These are phyloP conservation scores for Antitrichia curtipendula DNA, from an alignment of 225 moss, liverwort and hornwort genomes.

Conservation along the genomic window DNA sequence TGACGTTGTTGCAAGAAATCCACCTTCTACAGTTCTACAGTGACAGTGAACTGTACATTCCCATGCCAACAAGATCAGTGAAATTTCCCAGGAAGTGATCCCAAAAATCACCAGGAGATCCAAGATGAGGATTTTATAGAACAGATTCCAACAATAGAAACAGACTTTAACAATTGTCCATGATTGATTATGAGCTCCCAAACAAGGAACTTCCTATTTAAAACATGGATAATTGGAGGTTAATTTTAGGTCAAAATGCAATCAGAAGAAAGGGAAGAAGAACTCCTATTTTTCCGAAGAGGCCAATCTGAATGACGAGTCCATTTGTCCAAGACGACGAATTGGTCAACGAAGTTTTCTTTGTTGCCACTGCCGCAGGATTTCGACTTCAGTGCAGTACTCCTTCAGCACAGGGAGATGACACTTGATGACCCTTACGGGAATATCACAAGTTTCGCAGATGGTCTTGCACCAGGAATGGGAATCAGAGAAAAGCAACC, in stretches of 20 bases:
- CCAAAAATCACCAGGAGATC: neutral
- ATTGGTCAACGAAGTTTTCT: neutral
- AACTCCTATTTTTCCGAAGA: neutral
- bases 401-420: neutral
- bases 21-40: no score
- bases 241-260: neutral
- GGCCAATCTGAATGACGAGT: neutral
- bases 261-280: neutral
- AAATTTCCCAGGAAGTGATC: neutral
- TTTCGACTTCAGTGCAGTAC: no score
- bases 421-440: neutral
- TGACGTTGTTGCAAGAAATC: neutral
- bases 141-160: neutral
- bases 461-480: neutral
- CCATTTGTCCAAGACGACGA: neutral
- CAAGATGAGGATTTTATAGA: neutral
- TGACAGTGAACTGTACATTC: no score
- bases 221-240: neutral
- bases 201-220: neutral
- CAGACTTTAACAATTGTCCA: neutral
- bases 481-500: neutral
- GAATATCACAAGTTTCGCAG: neutral
- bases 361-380: no score
- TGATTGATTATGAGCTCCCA: neutral
- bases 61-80: neutral